Evolutionary conservation across 2,329 filamentous ascomycete species (phyloP), one percentile per base, ranked within the genome.

Genomic region (Diaporthe ampelina): DNA sequence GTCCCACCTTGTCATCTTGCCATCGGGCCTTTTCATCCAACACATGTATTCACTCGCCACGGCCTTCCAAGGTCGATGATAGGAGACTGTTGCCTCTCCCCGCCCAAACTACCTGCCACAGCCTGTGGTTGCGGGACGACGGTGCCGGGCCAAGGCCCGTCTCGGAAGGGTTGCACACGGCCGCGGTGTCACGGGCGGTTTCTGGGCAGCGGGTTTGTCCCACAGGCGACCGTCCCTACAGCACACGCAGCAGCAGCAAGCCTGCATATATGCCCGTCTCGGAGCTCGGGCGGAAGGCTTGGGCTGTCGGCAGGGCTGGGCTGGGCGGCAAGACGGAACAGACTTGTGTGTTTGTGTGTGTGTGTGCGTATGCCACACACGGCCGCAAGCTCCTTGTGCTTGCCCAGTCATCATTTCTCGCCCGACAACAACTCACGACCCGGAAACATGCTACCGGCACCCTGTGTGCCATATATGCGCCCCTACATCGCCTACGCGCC

Each of bases 401-500:
- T 67, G 29, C 43, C 43, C 43, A 32, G 19, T 10, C 21, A 24
- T 63, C 15, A 43, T 29, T 29, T 63, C 19, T 8, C 21, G 48
- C 35, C 24, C 40, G 6, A 48, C 61, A 21, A 29, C 37, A 63
- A 50, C 61, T 35, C 40, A 32, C 15, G n/a, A 7, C 15, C 48
- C 29, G 32, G 45, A 68, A n/a, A 65, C 26, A 65, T 48, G 13
- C 61, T 48, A 35, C 61, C 43, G 26, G 43, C 17, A 26, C 58
- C 37, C 45, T 21, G 19, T 45, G 19, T 8, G 15, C 43, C 43
- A 7, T 45, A 45, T 21, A 4, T 10, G 17, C 19, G 17, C 11
- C 37, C 40, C 37, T 26, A 43, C 59, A 43, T 48, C 15, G 61
- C 45, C 63, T 68, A 68, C 63, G 63, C 63, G 63, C 63, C 63